phyloP scores from a whole-genome alignment of 371 early-diverging fungal species.

The Neoconidiobolus thromboides region DNA sequence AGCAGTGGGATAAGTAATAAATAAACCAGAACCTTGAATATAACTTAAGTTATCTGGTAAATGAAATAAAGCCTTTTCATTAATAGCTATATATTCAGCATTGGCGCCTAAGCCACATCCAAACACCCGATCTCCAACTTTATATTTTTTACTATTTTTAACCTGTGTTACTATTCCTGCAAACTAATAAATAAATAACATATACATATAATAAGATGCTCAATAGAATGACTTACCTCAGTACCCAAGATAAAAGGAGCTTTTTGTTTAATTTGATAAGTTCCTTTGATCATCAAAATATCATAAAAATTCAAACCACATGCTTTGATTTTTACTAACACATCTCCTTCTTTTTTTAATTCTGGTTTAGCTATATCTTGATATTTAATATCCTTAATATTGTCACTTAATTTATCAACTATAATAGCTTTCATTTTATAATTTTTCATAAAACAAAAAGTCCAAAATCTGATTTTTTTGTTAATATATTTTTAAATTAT shows the following conservation, averaged over 20 bases:
- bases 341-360: constrained; percentile 21
- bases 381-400: background rate
- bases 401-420: background rate
- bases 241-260: constrained; percentile 71
- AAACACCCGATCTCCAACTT: constrained; percentile 59
- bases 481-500: too few relatives aligned
- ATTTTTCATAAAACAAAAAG: background rate
- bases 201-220: background rate
- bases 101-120: constrained; percentile 46
- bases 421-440: background rate
- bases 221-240: constrained; percentile 21
- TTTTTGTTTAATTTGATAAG: constrained; percentile 63
- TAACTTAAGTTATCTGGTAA: constrained; percentile 47
- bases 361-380: background rate
- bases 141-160: constrained; percentile 16
- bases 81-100: constrained; percentile 41
- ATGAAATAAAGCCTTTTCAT: constrained; percentile 23
- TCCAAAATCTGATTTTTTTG: too few relatives aligned
- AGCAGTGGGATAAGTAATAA: constrained; percentile 62
- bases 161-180: constrained; percentile 26
- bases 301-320: constrained; percentile 70
- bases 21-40: constrained; percentile 62
- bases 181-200: constrained; percentile 14
- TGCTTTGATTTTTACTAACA: constrained; percentile 52
- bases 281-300: constrained; percentile 63